Evolutionary conservation across 2,329 filamentous ascomycete species (phyloP).

Genomic region (Ampelomyces quisqualis): DNA sequence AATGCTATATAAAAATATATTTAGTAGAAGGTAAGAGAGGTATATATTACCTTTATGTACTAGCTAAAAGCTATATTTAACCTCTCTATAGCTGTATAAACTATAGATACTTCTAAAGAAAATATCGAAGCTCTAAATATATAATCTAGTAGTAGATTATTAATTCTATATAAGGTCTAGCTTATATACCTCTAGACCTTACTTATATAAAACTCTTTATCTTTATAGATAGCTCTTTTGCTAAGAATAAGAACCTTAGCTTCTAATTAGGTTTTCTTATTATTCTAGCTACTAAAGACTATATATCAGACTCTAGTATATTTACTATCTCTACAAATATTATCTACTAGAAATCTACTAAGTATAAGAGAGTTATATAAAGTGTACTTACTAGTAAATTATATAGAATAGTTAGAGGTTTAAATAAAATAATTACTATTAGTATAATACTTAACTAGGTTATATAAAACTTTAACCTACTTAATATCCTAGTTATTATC

Average conservation of each 20-base stretch:
- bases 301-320: not conserved
- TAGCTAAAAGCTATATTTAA: too few species aligned
- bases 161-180: too few species aligned
- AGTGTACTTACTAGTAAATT: not conserved
- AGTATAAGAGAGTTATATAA: not conserved
- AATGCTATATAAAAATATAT: too few species aligned
- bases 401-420: not conserved
- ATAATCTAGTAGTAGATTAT: too few species aligned
- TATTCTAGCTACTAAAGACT: not conserved
- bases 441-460: not conserved
- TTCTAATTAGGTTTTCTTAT: not conserved
- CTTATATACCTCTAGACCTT: too few species aligned
- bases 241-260: not conserved
- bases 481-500: not conserved
- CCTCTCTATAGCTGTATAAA: too few species aligned
- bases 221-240: not conserved
- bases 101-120: too few species aligned
- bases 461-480: not conserved
- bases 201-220: not conserved
- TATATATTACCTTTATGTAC: too few species aligned
- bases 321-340: not conserved
- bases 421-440: not conserved
- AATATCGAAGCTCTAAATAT: too few species aligned
- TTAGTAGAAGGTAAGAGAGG: too few species aligned
- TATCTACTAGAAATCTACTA: not conserved